Conservation (phyloP, 192 early-diverging fungal species). For the Coemansia sp. region DNA sequence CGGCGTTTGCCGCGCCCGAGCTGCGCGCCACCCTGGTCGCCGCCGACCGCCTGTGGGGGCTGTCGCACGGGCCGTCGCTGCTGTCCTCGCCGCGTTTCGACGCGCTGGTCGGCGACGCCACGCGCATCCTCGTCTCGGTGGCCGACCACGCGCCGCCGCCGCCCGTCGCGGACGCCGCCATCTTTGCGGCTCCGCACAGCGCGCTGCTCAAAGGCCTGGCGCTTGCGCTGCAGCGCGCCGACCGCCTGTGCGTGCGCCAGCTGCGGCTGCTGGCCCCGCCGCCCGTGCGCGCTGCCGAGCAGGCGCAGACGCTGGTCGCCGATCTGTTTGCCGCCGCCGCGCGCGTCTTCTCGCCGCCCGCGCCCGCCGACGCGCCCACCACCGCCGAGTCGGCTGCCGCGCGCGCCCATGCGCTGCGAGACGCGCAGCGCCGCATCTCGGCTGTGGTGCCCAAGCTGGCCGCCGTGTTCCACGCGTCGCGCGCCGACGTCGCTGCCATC, state of each 20-base stretch:
- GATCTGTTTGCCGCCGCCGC: constrained; percentile 27
- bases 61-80: not conserved
- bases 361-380: not conserved
- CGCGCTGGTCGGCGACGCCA: not conserved
- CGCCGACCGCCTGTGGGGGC: constrained; percentile 9
- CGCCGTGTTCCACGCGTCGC: constrained; percentile 24
- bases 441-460: constrained; percentile 20
- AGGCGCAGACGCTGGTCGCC: constrained; percentile 24
- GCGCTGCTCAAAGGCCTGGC: constrained; percentile 14
- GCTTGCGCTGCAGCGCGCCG: constrained; percentile 23
- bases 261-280: constrained; percentile 27
- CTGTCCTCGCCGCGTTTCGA: not conserved
- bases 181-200: constrained; percentile 15
- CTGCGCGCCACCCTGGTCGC: constrained; percentile 35
- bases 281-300: constrained; percentile 29
- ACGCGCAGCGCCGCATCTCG: constrained; percentile 28
- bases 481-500: constrained; percentile 25
- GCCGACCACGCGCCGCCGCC: not conserved
- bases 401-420: constrained; percentile 24
- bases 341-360: constrained; percentile 22
- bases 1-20: constrained; percentile 32
- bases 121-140: not conserved
- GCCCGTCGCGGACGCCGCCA: not conserved
- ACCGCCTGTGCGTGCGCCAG: constrained; percentile 36
- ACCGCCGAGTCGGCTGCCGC: constrained; percentile 22